These are phyloP conservation scores for Rhynchosporium secalis DNA, from an alignment of 2,329 filamentous ascomycete species.

Conservation along the genomic window DNA sequence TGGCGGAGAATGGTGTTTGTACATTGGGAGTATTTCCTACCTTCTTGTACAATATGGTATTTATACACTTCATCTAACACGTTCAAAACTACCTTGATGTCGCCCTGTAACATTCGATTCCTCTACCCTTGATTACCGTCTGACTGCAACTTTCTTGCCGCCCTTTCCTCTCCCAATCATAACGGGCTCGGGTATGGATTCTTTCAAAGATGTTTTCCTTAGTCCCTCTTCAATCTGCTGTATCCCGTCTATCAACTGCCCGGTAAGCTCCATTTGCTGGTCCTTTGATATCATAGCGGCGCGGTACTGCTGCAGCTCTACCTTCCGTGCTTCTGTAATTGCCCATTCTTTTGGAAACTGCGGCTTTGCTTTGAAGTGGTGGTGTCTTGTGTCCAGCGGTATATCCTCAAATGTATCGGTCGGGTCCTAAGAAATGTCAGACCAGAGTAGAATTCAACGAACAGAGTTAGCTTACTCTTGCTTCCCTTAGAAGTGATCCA, in stretches of 20 bases:
- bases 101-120: background rate
- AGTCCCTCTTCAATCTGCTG: conserved; percentile 48
- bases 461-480: conserved; percentile 53
- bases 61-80: conserved; percentile 9
- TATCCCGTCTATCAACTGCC: conserved; percentile 59
- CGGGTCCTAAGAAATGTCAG: conserved; percentile 53
- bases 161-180: conserved; percentile 25
- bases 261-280: conserved; percentile 51
- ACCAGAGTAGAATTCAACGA: background rate
- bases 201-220: conserved; percentile 17
- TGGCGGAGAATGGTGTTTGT: background rate
- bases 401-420: conserved; percentile 85
- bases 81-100: background rate
- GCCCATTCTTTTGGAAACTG: conserved; percentile 83
- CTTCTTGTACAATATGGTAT: conserved; percentile 9
- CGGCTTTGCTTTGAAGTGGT: conserved; percentile 65
- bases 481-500: conserved; percentile 69
- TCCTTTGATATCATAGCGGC: conserved; percentile 55
- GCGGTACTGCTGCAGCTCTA: conserved; percentile 64
- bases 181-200: conserved; percentile 35
- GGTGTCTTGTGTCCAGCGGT: conserved; percentile 85
- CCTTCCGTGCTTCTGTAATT: conserved; percentile 68
- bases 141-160: conserved; percentile 33
- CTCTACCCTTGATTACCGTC: conserved; percentile 23
- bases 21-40: background rate